Conservation (phyloP, 169 alveolate genomes). For the Neospora caninum region DNA sequence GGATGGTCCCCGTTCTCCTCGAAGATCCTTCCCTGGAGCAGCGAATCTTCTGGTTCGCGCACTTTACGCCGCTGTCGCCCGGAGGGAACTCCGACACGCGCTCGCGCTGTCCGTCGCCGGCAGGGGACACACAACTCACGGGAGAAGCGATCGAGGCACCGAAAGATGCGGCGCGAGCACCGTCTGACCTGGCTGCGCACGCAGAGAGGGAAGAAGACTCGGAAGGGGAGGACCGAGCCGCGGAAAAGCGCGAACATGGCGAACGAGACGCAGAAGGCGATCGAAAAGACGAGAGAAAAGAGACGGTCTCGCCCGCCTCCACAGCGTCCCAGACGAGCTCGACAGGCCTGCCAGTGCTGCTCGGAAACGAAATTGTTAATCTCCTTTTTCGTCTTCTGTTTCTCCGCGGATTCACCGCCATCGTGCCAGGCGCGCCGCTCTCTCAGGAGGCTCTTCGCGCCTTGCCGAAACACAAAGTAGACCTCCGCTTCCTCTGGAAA, state of each 20-base stretch:
- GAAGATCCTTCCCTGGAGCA: slow-evolving; percentile 29
- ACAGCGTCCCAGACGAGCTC: no score
- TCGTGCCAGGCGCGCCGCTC: not conserved
- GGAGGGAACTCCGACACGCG: slow-evolving; percentile 1
- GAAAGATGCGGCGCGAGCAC: not conserved
- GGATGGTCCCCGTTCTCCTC: slow-evolving; percentile 18
- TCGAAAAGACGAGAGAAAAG: not conserved
- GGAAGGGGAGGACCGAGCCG: not conserved
- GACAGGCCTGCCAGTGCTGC: not conserved
- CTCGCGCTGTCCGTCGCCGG: no score
- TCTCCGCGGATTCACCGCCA: not conserved
- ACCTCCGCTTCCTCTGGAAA: slow-evolving; percentile 4
- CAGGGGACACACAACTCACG: not conserved
- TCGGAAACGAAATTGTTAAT: not conserved
- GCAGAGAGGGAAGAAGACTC: not conserved
- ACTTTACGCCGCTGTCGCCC: not conserved
- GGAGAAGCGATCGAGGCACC: slow-evolving; percentile 22
- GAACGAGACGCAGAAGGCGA: not conserved
- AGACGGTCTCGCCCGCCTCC: slow-evolving; percentile 20
- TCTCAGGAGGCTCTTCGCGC: not conserved
- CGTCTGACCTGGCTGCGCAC: not conserved
- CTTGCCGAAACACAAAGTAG: slow-evolving; percentile 24
- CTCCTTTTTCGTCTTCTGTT: not conserved
- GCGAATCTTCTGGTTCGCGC: slow-evolving; percentile 38
- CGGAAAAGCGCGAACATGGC: not conserved